These are phyloP conservation scores for Grosmannia huntii DNA, from an alignment of 2,329 filamentous ascomycete genomes.

Conservation along the genomic window DNA sequence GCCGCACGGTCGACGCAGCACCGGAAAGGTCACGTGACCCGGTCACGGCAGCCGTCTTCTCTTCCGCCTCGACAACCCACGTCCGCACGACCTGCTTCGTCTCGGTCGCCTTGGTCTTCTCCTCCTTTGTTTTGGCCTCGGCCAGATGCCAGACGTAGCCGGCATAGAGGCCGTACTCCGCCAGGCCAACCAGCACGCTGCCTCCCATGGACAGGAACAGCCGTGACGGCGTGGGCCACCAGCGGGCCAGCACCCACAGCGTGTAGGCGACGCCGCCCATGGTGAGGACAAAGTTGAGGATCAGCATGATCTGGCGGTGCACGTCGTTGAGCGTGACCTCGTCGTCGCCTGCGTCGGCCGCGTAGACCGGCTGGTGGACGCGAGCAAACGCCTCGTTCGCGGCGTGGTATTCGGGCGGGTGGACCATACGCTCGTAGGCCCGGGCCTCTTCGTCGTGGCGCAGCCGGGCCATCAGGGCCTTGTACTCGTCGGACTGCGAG, in stretches of 20 bases:
- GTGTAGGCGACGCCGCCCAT: slow-evolving; percentile 67
- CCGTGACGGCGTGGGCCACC: slow-evolving; percentile 61
- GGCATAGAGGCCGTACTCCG: slow-evolving; percentile 66
- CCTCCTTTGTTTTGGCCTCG: slow-evolving; percentile 53
- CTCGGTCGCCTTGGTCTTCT: slow-evolving; percentile 44
- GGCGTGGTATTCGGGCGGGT: slow-evolving; percentile 35
- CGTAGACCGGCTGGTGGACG: slow-evolving; percentile 33
- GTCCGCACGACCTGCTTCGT: slow-evolving; percentile 57
- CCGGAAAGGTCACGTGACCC: too few relatives aligned
- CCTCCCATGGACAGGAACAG: slow-evolving; percentile 61
- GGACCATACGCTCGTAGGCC: slow-evolving; percentile 70
- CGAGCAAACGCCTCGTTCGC: slow-evolving; percentile 39
- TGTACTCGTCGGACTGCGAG: slow-evolving; percentile 62
- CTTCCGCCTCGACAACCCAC: slow-evolving; percentile 46
- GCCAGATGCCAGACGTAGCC: slow-evolving; percentile 61
- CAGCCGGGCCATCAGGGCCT: slow-evolving; percentile 74
- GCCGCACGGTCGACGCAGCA: neutral
- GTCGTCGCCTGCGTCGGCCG: slow-evolving; percentile 40
- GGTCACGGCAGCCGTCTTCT: slow-evolving; percentile 13
- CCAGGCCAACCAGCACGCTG: slow-evolving; percentile 55
- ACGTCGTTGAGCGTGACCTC: slow-evolving; percentile 59
- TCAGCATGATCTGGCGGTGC: slow-evolving; percentile 69
- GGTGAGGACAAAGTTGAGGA: slow-evolving; percentile 82
- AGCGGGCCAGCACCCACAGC: slow-evolving; percentile 64
- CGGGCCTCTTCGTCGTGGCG: slow-evolving; percentile 72